Conservation (phyloP, 2,329 filamentous ascomycete species). For the Verticillium nubilum region DNA sequence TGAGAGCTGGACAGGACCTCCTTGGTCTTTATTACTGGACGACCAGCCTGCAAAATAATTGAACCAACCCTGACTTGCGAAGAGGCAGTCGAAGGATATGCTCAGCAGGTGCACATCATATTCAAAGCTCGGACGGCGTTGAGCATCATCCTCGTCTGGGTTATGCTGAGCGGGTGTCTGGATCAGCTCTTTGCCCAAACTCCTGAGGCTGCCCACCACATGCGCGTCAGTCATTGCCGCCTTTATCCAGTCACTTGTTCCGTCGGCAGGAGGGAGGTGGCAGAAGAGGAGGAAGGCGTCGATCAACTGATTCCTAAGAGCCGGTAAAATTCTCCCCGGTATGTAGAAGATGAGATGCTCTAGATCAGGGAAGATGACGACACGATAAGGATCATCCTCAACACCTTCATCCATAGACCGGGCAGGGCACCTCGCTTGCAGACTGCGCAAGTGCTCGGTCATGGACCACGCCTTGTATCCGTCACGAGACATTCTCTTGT, state of each 20-base stretch:
- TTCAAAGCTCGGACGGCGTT: conserved; percentile 16
- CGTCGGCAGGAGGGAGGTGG: conserved; percentile 49
- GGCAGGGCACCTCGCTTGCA: conserved; percentile 55
- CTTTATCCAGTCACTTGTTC: conserved; percentile 20
- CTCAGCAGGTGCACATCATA: conserved; percentile 22
- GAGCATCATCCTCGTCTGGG: conserved; percentile 4
- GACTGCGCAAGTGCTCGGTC: conserved; percentile 46
- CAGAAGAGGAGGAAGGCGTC: conserved; percentile 69
- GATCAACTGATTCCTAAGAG: conserved; percentile 44
- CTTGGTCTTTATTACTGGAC: conserved; percentile 11
- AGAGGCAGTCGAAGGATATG: conserved; percentile 47
- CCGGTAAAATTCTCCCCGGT: conserved; percentile 27
- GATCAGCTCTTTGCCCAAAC: conserved; percentile 4
- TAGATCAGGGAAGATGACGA: conserved; percentile 76
- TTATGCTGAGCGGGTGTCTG: conserved; percentile 6
- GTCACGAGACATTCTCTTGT: conserved; percentile 27
- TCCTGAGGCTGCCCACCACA: neutral
- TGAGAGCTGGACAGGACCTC: conserved; percentile 28
- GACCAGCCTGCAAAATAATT: conserved; percentile 25
- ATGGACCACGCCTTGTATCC: conserved; percentile 45
- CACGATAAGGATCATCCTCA: conserved; percentile 77
- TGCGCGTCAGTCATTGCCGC: conserved; percentile 20
- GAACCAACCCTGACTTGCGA: conserved; percentile 41
- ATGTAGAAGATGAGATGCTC: conserved; percentile 53
- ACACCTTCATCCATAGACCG: conserved; percentile 68